These are phyloP conservation scores for Thermoascus crustaceus DNA, from an alignment of 2,329 filamentous ascomycete species.

Conservation along the genomic window DNA sequence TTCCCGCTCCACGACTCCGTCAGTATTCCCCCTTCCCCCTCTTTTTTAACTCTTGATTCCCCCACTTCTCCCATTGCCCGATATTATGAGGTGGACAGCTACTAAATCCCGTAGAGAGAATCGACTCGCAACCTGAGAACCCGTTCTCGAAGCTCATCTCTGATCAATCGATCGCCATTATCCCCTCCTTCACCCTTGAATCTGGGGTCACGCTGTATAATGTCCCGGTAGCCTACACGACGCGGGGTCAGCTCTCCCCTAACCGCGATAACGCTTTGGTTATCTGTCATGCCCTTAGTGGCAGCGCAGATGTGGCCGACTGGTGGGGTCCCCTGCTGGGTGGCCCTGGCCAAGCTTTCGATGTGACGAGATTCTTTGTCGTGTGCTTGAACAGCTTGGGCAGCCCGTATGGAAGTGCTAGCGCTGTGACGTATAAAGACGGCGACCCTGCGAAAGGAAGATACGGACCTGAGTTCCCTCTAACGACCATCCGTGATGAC, in stretches of 20 bases:
- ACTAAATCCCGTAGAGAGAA: slow-evolving; percentile 50
- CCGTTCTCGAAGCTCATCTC: slow-evolving; percentile 80
- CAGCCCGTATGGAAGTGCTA: slow-evolving; percentile 48
- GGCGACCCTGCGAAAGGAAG: slow-evolving; percentile 63
- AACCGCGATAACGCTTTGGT: slow-evolving; percentile 55
- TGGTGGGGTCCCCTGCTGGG: slow-evolving; percentile 51
- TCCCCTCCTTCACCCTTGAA: slow-evolving; percentile 87
- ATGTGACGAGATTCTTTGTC: slow-evolving; percentile 46
- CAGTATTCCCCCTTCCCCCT: slow-evolving; percentile 22
- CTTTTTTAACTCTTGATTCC: slow-evolving; percentile 1
- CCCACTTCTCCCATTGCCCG: neutral
- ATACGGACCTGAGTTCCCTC: slow-evolving; percentile 92
- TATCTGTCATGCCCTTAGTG: slow-evolving; percentile 49
- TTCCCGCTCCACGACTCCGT: slow-evolving; percentile 23
- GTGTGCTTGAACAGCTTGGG: slow-evolving; percentile 48
- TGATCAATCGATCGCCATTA: slow-evolving; percentile 75
- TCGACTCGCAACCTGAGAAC: slow-evolving; percentile 71
- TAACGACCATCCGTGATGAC: slow-evolving; percentile 93
- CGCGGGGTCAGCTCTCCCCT: slow-evolving; percentile 50
- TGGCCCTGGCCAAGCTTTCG: slow-evolving; percentile 46
- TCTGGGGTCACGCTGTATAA: slow-evolving; percentile 78
- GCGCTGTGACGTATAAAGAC: slow-evolving; percentile 66
- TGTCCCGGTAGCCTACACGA: slow-evolving; percentile 59
- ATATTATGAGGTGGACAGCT: slow-evolving; percentile 25
- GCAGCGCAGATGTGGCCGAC: slow-evolving; percentile 48